Conservation (phyloP, 1,284 basidiomycete species). For the Cryptococcus hybrid region DNA sequence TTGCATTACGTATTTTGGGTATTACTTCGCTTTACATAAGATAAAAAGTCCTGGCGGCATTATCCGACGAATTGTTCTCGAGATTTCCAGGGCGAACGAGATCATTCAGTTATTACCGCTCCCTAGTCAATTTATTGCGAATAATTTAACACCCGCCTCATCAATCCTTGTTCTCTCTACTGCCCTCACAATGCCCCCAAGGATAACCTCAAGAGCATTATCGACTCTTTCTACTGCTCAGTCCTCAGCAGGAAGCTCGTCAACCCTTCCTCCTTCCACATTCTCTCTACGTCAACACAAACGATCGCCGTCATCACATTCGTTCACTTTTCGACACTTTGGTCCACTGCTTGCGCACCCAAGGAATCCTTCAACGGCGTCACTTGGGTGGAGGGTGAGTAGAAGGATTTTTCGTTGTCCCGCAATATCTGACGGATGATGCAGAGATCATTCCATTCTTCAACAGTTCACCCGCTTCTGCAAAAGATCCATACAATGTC, state of each 20-base stretch:
- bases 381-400: neutral
- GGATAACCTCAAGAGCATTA: slow-evolving; percentile 33
- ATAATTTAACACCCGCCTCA: no score
- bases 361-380: neutral
- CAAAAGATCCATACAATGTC: slow-evolving; percentile 90
- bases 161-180: neutral
- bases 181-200: slow-evolving; percentile 27
- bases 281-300: neutral
- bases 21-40: no score
- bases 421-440: neutral
- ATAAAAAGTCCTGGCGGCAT: no score
- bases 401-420: neutral
- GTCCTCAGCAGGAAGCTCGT: slow-evolving; percentile 25
- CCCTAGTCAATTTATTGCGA: no score
- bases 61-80: no score
- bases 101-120: no score
- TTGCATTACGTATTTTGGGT: no score
- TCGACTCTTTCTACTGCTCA: slow-evolving; percentile 24
- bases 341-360: slow-evolving; percentile 1
- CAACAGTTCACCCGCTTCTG: slow-evolving; percentile 56
- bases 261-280: slow-evolving; percentile 22
- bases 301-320: slow-evolving; percentile 8
- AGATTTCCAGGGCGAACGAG: no score
- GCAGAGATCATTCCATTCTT: slow-evolving; percentile 74
- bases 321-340: slow-evolving; percentile 2